Evolutionary conservation across 2,329 filamentous ascomycete genomes (phyloP).

Genomic region (Talaromyces marneffei): DNA sequence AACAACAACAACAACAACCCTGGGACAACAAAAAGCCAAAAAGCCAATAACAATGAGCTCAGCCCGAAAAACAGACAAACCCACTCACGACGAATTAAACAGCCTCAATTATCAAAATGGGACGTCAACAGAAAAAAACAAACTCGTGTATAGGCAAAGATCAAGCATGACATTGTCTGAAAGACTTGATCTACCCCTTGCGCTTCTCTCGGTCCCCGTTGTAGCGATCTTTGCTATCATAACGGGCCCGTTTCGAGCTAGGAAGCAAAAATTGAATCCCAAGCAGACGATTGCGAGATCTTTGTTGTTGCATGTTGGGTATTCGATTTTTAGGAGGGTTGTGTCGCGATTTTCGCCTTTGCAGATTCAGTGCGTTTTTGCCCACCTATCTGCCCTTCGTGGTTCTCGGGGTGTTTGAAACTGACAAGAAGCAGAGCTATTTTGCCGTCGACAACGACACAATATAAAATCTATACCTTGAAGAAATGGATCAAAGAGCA

Average conservation of each 20-base stretch:
- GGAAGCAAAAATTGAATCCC: constrained; percentile 12
- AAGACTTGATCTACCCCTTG: constrained; percentile 8
- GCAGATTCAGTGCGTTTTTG: constrained; percentile 30
- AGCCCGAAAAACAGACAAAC: neutral
- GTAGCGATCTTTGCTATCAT: constrained; percentile 10
- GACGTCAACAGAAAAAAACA: neutral
- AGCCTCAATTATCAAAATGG: neutral
- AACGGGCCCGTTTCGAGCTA: constrained; percentile 10
- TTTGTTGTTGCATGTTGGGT: constrained; percentile 30
- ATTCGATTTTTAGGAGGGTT: constrained; percentile 29
- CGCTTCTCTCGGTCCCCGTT: constrained; percentile 4
- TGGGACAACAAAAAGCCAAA: neutral
- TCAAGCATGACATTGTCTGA: constrained; percentile 9
- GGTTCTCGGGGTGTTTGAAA: neutral
- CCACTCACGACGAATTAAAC: neutral
- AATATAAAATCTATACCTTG: constrained; percentile 8
- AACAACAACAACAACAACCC: too few relatives aligned
- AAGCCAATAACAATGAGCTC: too few relatives aligned
- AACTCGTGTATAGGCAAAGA: neutral
- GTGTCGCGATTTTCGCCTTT: constrained; percentile 24
- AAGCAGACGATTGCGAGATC: constrained; percentile 21
- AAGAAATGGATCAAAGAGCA: constrained; percentile 19
- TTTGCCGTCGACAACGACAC: neutral
- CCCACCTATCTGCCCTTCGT: neutral
- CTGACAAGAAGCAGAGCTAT: constrained; percentile 1